These are phyloP conservation scores for Amyloporia xantha DNA, from an alignment of 768 basidiomycete species.

Conservation along the genomic window DNA sequence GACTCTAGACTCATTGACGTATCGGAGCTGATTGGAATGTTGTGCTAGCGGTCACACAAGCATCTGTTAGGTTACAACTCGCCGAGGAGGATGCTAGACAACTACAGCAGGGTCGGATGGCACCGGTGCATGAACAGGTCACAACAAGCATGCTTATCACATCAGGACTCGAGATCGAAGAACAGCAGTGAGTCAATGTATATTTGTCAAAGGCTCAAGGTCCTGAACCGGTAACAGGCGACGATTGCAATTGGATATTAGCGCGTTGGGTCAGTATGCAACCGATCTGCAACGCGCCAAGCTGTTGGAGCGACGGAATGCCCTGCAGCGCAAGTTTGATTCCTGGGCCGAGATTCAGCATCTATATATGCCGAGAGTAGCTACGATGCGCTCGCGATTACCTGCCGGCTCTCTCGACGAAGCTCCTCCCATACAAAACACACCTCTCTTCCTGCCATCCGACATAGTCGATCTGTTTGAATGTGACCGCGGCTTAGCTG, in stretches of 20 bases:
- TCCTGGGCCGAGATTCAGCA: conserved; percentile 1
- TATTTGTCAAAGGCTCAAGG: neutral
- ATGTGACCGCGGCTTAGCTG: neutral
- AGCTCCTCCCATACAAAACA: neutral
- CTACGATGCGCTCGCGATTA: neutral
- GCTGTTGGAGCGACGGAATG: neutral
- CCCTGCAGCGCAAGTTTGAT: neutral
- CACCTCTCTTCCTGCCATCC: conserved; percentile 7
- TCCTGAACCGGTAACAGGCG: neutral
- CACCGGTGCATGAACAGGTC: neutral
- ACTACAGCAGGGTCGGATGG: neutral
- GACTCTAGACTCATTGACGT: too few relatives aligned
- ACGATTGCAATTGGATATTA: neutral
- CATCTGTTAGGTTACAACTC: neutral
- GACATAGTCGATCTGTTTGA: too few relatives aligned
- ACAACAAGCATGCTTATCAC: neutral
- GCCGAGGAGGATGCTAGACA: neutral
- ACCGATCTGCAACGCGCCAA: neutral
- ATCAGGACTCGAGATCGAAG: neutral
- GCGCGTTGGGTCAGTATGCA: neutral
- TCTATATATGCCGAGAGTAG: neutral
- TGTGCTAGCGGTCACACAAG: neutral
- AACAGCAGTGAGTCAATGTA: neutral
- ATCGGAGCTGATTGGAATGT: too few relatives aligned
- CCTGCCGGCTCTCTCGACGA: neutral